Base-by-base conservation (phyloP, 2,329 filamentous ascomycete genomes). In the Beauveria scarabaeidicola region DNA sequence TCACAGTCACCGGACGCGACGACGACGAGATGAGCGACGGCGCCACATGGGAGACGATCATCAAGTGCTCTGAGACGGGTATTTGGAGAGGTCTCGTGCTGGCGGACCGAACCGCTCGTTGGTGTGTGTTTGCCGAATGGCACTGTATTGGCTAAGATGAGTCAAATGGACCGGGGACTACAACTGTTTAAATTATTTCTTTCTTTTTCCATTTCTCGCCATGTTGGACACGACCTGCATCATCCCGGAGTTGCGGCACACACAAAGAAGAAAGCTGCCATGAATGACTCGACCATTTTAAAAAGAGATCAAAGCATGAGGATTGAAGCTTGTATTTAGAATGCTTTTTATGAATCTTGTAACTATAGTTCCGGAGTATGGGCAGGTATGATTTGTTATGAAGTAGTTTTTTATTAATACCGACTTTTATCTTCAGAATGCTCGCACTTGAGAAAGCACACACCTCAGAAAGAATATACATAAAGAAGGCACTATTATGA, bases 51-150 rank as follows among this genome's bases (percentile, higher is more conserved):
- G 90, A 94, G 76, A 94, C 90, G 7, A 91, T 93, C 52, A 92
- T 95, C 75, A 95, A 95, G 75, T 91, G 90, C 74, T 89, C 88
- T 1, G 90, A 95, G 75, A 81, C 83, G 63, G 90, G 90, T 2
- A 82, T 86, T 17, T 95, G 90, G 90, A 81, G 90, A 64, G 90
- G 89, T 1, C 74, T 95, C 62, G 90, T 95, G 47, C 77, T 94
- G 60, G 90, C 90, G 7, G 90, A 95, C 74, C 81, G 90, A 58
- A 92, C 87, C 62, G 90, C 90, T 48, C 80, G 90, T 66, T 95
- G 90, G 90, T 94, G 90, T 69, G 90, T 95, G n/a, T 94, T 94
- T 78, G 89, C 89, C 0, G 90, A 95, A 76, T 95, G 90, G 90
- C 77, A 83, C 63, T 89, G 87, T 68, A 72, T 75, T 55, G 72